Evolutionary conservation across 805 yeast species (phyloP).

Genomic region (Pichia thaimueangensis): DNA sequence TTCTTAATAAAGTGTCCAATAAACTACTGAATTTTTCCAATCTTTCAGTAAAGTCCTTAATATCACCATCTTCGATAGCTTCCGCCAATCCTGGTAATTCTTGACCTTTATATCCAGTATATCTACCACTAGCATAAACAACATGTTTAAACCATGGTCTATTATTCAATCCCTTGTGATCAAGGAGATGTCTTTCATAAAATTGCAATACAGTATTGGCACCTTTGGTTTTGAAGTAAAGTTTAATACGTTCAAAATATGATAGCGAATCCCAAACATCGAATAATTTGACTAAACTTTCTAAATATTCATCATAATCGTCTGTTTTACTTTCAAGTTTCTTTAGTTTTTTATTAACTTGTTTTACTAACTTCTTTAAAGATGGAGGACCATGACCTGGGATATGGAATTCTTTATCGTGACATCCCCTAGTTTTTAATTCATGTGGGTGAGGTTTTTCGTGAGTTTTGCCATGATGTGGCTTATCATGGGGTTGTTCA

Average conservation of each 20-base stretch:
- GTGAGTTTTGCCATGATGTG: not conserved
- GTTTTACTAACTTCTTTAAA: conserved; percentile 18
- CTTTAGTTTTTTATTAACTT: conserved; percentile 25
- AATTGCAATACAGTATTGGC: conserved; percentile 36
- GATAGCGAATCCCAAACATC: conserved; percentile 22
- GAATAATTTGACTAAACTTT: conserved; percentile 19
- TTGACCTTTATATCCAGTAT: conserved; percentile 57
- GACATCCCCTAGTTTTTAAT: conserved; percentile 1
- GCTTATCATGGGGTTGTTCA: too few relatives aligned
- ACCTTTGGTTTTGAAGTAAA: conserved; percentile 20
- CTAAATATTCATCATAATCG: conserved; percentile 23
- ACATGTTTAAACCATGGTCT: conserved; percentile 56
- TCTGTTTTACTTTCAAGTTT: conserved; percentile 20
- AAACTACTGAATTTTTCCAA: conserved; percentile 13
- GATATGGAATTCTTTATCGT: too few relatives aligned
- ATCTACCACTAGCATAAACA: conserved; percentile 52
- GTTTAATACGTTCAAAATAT: conserved; percentile 23
- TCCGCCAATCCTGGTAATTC: conserved; percentile 50
- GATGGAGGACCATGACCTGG: too few relatives aligned
- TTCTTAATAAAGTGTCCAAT: conserved; percentile 7
- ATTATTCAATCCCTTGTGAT: conserved; percentile 41
- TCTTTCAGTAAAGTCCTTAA: conserved; percentile 27
- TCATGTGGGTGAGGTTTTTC: not conserved
- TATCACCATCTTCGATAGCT: conserved; percentile 43
- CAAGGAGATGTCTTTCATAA: conserved; percentile 41